A percentile compares a stretch with the other conserved stretches of the same genome.
phyloP scores from a whole-genome alignment of 805 yeast species.

The Yarrowia osloensis region DNA sequence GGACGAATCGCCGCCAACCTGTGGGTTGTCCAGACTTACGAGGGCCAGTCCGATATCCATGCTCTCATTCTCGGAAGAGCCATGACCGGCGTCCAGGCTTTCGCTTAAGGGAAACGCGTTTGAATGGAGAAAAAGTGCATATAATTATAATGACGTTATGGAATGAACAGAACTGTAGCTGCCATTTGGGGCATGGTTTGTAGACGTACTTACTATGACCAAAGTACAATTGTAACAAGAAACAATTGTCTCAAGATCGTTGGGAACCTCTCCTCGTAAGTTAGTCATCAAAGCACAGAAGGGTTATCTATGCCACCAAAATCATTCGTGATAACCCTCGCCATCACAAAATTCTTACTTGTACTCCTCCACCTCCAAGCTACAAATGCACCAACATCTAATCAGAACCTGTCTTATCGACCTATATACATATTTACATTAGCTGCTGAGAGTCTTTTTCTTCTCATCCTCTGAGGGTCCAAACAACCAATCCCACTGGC shows the following conservation, averaged over 20 bases:
- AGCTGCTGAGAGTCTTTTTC: conserved; percentile 13
- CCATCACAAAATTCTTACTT: no score
- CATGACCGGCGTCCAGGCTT: conserved; percentile 47
- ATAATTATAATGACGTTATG: conserved; percentile 4
- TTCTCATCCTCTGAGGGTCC: conserved; percentile 32
- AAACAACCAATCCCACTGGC: conserved; percentile 84
- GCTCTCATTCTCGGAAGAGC: conserved; percentile 48
- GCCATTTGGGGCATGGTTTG: no score
- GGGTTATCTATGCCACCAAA: no score
- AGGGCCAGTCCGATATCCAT: conserved; percentile 51
- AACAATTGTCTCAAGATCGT: no score
- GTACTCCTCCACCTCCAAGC: no score
- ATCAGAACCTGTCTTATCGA: conserved; percentile 15
- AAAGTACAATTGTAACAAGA: no score
- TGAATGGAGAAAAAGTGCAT: conserved; percentile 6
- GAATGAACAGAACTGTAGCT: no score
- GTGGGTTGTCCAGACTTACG: conserved; percentile 50
- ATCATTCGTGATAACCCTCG: no score
- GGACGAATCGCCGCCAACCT: conserved; percentile 48
- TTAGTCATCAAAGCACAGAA: no score
- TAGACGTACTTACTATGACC: no score
- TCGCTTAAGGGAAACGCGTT: conserved; percentile 34
- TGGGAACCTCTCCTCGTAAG: no score
- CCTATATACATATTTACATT: conserved; percentile 28
- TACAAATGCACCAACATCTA: neutral